These are phyloP conservation scores for Hymenoscyphus fraxineus DNA, from an alignment of 2,329 filamentous ascomycete genomes.

Conservation along the genomic window DNA sequence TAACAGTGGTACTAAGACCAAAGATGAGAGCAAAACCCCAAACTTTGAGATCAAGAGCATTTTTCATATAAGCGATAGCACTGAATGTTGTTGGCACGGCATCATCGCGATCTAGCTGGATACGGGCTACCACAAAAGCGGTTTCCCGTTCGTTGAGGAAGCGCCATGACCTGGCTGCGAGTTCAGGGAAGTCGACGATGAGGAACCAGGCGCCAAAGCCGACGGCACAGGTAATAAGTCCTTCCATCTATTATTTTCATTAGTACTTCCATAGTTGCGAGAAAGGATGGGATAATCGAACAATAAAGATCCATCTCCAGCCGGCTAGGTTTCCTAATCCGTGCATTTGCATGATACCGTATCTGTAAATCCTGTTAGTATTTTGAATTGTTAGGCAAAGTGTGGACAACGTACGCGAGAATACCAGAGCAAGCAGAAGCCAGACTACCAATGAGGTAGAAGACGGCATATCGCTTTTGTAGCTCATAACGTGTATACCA, in stretches of 20 bases:
- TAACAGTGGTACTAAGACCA: constrained; percentile 65
- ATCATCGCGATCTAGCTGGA: constrained; percentile 57
- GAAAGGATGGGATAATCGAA: constrained; percentile 9
- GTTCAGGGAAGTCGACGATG: constrained; percentile 62
- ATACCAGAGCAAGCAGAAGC: constrained; percentile 66
- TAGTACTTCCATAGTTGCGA: background rate
- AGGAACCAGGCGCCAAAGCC: constrained; percentile 51
- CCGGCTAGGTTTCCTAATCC: constrained; percentile 27
- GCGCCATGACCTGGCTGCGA: constrained; percentile 40
- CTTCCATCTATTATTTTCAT: constrained; percentile 41
- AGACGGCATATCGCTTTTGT: constrained; percentile 64
- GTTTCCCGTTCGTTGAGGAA: constrained; percentile 52
- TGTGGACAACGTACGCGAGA: constrained; percentile 42
- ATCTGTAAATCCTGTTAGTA: constrained; percentile 32
- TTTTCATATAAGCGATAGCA: constrained; percentile 43
- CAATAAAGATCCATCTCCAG: constrained; percentile 47
- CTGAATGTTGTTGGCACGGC: constrained; percentile 45
- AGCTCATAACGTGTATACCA: constrained; percentile 56
- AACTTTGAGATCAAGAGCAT: constrained; percentile 51
- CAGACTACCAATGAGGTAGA: constrained; percentile 66
- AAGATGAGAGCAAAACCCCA: constrained; percentile 61
- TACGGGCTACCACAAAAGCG: constrained; percentile 50
- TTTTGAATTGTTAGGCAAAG: background rate
- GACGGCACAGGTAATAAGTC: constrained; percentile 50
- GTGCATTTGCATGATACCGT: constrained; percentile 51